A percentile compares a stretch with the other conserved stretches of the same genome.
Evolutionary conservation across 257 asterid genomes (phyloP).

Genomic region (Nicotiana obtusifolia): DNA sequence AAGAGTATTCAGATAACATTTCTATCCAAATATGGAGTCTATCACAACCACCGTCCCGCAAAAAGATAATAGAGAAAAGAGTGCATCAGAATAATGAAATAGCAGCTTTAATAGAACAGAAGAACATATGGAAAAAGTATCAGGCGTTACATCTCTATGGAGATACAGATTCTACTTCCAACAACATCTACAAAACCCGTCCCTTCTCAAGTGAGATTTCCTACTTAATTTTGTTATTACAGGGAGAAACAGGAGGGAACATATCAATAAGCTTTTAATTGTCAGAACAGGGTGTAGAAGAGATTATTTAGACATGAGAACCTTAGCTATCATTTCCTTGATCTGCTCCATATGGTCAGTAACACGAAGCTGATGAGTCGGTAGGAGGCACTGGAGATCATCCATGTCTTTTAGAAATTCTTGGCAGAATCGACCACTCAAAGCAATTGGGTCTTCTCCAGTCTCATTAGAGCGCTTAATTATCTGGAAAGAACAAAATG

Average conservation of each 20-base stretch:
- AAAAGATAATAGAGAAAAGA: neutral
- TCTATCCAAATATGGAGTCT: neutral
- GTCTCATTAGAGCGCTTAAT: conserved; percentile 69
- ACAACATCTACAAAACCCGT: neutral
- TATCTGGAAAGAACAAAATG: conserved; percentile 38
- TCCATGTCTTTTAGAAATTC: conserved; percentile 76
- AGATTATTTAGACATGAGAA: conserved; percentile 12
- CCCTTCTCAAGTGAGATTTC: neutral
- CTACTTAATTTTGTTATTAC: neutral
- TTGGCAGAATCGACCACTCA: conserved; percentile 71
- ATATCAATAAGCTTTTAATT: neutral
- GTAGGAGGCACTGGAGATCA: conserved; percentile 80
- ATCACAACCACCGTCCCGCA: neutral
- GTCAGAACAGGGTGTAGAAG: neutral
- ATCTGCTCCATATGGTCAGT: conserved; percentile 78
- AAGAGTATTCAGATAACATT: neutral
- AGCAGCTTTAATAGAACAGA: neutral
- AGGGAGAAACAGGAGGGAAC: neutral
- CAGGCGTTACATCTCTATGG: too few relatives aligned
- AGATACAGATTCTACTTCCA: too few relatives aligned
- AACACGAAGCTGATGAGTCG: conserved; percentile 87
- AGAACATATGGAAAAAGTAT: too few relatives aligned
- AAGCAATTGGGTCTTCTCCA: conserved; percentile 56
- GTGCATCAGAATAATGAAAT: neutral
- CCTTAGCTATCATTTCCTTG: conserved; percentile 80